A percentile compares a stretch with the other conserved stretches of the same genome.
Evolutionary conservation across 2,329 filamentous ascomycete species (phyloP).

Genomic region (Aspergillus fischeri): DNA sequence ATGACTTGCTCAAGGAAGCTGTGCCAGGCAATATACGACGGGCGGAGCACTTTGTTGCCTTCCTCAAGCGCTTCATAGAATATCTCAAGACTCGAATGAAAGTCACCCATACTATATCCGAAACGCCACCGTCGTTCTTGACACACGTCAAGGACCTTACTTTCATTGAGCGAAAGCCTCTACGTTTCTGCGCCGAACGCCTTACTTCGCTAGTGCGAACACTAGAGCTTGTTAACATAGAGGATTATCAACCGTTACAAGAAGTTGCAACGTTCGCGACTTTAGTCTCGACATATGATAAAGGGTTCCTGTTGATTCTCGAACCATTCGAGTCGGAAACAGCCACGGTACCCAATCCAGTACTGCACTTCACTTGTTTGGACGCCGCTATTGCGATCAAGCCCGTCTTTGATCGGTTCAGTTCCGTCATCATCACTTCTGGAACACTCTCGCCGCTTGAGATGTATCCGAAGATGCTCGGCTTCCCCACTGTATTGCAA

Average conservation of each 20-base stretch:
- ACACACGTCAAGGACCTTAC: constrained; percentile 91
- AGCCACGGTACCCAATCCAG: constrained; percentile 90
- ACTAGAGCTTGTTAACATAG: constrained; percentile 92
- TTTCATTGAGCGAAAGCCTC: constrained; percentile 93
- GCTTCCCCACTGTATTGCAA: constrained; percentile 86
- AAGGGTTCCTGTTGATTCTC: constrained; percentile 91
- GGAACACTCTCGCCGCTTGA: constrained; percentile 95
- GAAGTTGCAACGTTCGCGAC: constrained; percentile 98
- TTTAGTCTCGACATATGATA: constrained; percentile 92
- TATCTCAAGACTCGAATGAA: constrained; percentile 99
- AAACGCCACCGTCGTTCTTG: constrained; percentile 91
- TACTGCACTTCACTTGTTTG: constrained; percentile 94
- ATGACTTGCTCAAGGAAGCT: constrained; percentile 91
- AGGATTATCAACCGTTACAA: constrained; percentile 94
- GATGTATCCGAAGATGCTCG: constrained; percentile 99
- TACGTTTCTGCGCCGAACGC: constrained; percentile 89
- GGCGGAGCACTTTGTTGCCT: constrained; percentile 93
- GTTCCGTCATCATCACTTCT: constrained; percentile 96
- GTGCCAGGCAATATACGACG: constrained; percentile 93
- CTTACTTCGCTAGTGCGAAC: constrained; percentile 92
- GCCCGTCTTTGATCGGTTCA: constrained; percentile 94
- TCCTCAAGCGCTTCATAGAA: constrained; percentile 94
- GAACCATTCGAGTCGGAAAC: constrained; percentile 96
- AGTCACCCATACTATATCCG: constrained; percentile 93
- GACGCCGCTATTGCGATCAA: constrained; percentile 98